Evolutionary conservation across 1,284 basidiomycete genomes (phyloP).

Genomic region (Marasmius sp.): DNA sequence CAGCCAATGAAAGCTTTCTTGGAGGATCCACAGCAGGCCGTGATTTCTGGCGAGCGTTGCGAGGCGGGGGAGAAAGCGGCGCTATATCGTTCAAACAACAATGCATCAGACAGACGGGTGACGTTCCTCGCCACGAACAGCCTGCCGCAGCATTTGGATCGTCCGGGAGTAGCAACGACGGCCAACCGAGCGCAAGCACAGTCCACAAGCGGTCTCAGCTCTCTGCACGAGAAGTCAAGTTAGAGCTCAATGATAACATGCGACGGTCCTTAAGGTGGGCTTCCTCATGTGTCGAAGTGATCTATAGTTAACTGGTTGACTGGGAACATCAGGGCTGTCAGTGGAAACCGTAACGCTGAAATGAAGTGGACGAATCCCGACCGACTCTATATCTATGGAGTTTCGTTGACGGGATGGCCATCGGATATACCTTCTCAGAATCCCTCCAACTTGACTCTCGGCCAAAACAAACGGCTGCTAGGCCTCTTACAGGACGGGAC

Average conservation of each 20-base stretch:
- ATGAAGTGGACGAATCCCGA: slow-evolving; percentile 74
- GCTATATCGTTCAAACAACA: slow-evolving; percentile 53
- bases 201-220: slow-evolving; percentile 24
- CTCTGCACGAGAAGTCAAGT: slow-evolving; percentile 22
- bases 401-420: slow-evolving; percentile 64
- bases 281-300: background rate
- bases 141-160: slow-evolving; percentile 8
- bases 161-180: slow-evolving; percentile 5
- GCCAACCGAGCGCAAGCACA: slow-evolving; percentile 4
- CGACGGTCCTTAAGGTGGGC: slow-evolving; percentile 52
- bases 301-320: slow-evolving; percentile 3
- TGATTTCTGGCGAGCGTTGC: slow-evolving; percentile 62
- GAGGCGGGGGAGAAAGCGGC: slow-evolving; percentile 56
- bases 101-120: slow-evolving; percentile 29
- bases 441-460: slow-evolving; percentile 53
- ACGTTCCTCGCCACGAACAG: slow-evolving; percentile 9
- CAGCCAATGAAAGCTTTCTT: slow-evolving; percentile 52
- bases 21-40: slow-evolving; percentile 59
- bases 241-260: slow-evolving; percentile 45
- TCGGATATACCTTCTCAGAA: slow-evolving; percentile 53
- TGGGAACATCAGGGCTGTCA: slow-evolving; percentile 41
- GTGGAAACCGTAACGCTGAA: slow-evolving; percentile 61
- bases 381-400: slow-evolving; percentile 53
- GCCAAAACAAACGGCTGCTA: slow-evolving; percentile 52
- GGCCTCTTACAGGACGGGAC: slow-evolving; percentile 46